These are phyloP conservation scores for Emmonsiellopsis sp. DNA, from an alignment of 2,329 filamentous ascomycete genomes.

Conservation along the genomic window DNA sequence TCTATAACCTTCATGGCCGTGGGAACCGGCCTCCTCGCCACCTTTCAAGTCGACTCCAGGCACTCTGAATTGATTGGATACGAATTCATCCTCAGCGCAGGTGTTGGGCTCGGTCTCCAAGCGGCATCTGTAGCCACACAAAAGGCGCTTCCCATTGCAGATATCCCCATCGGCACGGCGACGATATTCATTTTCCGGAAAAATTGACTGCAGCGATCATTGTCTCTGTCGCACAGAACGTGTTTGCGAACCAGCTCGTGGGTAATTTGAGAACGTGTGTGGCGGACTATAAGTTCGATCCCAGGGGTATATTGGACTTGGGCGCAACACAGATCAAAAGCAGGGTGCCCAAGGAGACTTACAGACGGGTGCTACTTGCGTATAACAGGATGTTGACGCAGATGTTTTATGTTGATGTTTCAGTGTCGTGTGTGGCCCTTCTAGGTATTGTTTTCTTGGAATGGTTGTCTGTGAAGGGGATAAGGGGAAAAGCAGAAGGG, in stretches of 20 bases:
- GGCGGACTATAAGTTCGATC: constrained; percentile 11
- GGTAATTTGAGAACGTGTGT: constrained; percentile 12
- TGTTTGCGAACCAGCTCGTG: constrained; percentile 20
- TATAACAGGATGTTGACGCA: constrained; percentile 18
- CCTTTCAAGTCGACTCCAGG: constrained; percentile 19
- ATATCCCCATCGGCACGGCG: constrained; percentile 19
- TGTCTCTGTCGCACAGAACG: constrained; percentile 30
- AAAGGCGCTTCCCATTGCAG: constrained; percentile 16
- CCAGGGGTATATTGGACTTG: constrained; percentile 12
- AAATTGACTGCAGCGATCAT: constrained; percentile 35
- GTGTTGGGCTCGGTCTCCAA: constrained; percentile 18
- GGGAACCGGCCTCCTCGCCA: constrained; percentile 25
- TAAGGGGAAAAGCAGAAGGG: constrained; percentile 4
- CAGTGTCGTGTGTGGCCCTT: constrained; percentile 14
- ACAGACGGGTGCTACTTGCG: constrained; percentile 15
- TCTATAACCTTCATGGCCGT: constrained; percentile 18
- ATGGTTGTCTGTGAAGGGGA: constrained; percentile 18
- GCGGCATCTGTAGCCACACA: constrained; percentile 14
- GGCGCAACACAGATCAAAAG: constrained; percentile 17
- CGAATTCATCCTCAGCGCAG: constrained; percentile 31
- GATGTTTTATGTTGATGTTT: constrained; percentile 18
- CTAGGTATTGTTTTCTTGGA: constrained; percentile 16
- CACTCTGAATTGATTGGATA: constrained; percentile 17
- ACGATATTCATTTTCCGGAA: constrained; percentile 26
- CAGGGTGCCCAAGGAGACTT: constrained; percentile 12